These are phyloP conservation scores for Lantana camara DNA, from an alignment of 257 asterid species.

Conservation along the genomic window DNA sequence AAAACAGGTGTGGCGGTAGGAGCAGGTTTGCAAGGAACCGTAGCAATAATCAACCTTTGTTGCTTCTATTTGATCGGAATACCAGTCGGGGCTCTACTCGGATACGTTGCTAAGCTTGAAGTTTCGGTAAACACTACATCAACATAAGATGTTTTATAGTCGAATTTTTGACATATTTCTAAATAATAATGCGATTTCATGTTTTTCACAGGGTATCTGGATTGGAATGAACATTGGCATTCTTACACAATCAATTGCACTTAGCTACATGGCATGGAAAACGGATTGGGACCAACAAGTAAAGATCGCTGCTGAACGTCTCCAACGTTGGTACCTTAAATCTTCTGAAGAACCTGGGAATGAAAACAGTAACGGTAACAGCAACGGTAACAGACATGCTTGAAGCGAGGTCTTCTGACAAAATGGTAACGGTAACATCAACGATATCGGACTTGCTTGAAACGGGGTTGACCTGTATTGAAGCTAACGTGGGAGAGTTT, in stretches of 20 bases:
- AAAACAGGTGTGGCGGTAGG: conserved; percentile 83
- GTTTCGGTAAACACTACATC: conserved; percentile 47
- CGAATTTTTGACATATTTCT: too few species aligned
- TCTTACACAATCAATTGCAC: conserved; percentile 58
- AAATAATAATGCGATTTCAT: too few species aligned
- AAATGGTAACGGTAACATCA: background rate
- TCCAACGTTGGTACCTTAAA: conserved; percentile 51
- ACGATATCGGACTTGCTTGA: conserved; percentile 38
- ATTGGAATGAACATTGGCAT: conserved; percentile 78
- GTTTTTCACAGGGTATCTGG: conserved; percentile 76
- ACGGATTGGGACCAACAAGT: conserved; percentile 82
- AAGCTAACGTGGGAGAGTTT: background rate
- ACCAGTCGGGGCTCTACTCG: conserved; percentile 69
- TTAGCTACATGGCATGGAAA: conserved; percentile 70
- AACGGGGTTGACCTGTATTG: background rate
- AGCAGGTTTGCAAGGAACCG: conserved; percentile 74
- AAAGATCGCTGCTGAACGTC: conserved; percentile 43
- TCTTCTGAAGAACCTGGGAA: conserved; percentile 47
- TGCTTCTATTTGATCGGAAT: conserved; percentile 72
- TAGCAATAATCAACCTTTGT: conserved; percentile 66
- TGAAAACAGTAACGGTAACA: background rate
- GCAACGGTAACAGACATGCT: conserved; percentile 30
- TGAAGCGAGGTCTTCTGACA: conserved; percentile 4
- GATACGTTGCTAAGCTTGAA: conserved; percentile 59
- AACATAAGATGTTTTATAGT: too few species aligned